Conservation (phyloP, 108 stramenopile species). For the Skeletonema potamos region DNA sequence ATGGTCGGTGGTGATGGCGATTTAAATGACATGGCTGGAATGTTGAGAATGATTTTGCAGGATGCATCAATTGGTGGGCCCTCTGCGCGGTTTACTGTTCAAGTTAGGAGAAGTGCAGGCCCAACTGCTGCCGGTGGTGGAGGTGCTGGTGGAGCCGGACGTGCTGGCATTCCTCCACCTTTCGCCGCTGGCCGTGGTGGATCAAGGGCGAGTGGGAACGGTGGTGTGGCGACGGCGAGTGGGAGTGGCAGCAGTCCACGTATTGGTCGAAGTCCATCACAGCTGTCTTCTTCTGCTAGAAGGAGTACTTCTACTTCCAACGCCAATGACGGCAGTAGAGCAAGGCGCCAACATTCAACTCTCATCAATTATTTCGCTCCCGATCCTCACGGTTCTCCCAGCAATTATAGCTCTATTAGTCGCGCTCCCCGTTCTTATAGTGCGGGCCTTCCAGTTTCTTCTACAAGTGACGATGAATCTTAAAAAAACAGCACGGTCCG, state of each 20-base stretch:
- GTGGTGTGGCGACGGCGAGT: neutral
- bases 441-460: neutral
- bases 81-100: neutral
- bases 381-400: neutral
- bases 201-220: neutral
- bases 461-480: too few species aligned
- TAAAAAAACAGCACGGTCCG: too few species aligned
- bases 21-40: neutral
- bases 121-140: neutral
- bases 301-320: too few species aligned
- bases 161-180: too few species aligned
- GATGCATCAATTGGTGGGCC: neutral
- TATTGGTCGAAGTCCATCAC: neutral
- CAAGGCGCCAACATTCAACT: neutral
- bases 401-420: neutral
- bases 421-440: neutral
- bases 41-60: constrained; percentile 2
- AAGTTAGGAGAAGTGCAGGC: neutral
- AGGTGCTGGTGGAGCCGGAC: neutral
- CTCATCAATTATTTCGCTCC: neutral
- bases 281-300: neutral
- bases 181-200: neutral
- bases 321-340: neutral
- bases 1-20: neutral
- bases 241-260: neutral